Conservation (phyloP, 2,329 filamentous ascomycete genomes). For the Zasmidium angulare region DNA sequence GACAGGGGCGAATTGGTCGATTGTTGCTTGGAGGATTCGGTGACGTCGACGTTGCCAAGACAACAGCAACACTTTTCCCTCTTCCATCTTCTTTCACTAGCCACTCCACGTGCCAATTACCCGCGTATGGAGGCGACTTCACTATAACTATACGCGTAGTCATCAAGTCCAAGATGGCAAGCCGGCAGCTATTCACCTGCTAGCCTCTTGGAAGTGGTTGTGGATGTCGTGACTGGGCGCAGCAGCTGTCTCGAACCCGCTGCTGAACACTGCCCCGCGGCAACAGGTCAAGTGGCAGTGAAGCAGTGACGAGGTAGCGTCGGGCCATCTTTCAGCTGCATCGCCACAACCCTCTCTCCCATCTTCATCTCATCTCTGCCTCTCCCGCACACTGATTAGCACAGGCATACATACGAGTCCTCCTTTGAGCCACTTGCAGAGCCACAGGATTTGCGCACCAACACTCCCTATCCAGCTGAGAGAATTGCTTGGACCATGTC, state of each 20-base stretch:
- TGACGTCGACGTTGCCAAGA: too few species aligned
- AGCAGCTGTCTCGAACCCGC: background rate
- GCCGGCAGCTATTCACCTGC: background rate
- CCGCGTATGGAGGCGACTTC: background rate
- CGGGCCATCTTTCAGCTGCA: constrained; percentile 7
- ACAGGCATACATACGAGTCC: background rate
- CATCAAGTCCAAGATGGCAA: background rate
- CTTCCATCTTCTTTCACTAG: background rate
- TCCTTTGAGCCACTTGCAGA: constrained; percentile 3
- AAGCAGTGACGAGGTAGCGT: background rate
- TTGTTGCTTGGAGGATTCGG: background rate
- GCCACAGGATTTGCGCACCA: constrained; percentile 3
- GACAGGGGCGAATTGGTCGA: background rate
- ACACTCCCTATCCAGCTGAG: constrained; percentile 4
- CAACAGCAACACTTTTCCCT: too few species aligned
- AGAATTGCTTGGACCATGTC: constrained; percentile 11
- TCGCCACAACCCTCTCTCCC: background rate
- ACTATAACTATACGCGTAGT: background rate
- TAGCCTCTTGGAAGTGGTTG: background rate
- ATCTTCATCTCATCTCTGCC: background rate
- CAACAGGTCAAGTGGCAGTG: background rate
- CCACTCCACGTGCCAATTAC: background rate
- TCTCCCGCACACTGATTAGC: background rate
- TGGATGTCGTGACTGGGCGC: background rate
- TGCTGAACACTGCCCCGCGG: background rate